phyloP scores from a whole-genome alignment of 2,329 filamentous ascomycete genomes.

The Penicillium sp. region DNA sequence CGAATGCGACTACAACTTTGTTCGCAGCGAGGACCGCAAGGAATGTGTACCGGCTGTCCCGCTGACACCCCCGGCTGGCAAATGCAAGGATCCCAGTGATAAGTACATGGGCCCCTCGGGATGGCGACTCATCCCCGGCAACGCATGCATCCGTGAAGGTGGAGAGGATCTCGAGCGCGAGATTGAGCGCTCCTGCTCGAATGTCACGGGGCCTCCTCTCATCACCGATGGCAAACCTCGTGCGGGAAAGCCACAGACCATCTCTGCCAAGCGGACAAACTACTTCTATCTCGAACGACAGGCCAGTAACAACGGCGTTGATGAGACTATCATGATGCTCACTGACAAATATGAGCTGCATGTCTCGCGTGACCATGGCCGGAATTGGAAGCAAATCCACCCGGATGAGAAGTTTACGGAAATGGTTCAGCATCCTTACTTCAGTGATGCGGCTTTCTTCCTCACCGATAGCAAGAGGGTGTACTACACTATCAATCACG shows the following conservation, averaged over 20 bases:
- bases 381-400: conserved; percentile 68
- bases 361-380: conserved; percentile 82
- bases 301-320: conserved; percentile 59
- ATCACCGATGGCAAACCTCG: conserved; percentile 63
- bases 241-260: conserved; percentile 55
- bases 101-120: conserved; percentile 84
- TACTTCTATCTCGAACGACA: conserved; percentile 78
- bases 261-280: conserved; percentile 58
- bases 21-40: conserved; percentile 61
- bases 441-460: conserved; percentile 84
- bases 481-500: conserved; percentile 79
- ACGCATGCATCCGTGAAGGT: conserved; percentile 63
- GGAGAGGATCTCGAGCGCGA: conserved; percentile 66
- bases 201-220: conserved; percentile 50
- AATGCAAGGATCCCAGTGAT: conserved; percentile 68
- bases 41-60: conserved; percentile 66
- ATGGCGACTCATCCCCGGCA: conserved; percentile 85
- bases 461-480: conserved; percentile 67
- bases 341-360: conserved; percentile 62
- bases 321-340: conserved; percentile 70
- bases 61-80: conserved; percentile 65
- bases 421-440: conserved; percentile 75
- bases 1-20: conserved; percentile 94
- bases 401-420: conserved; percentile 58
- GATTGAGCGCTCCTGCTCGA: conserved; percentile 74